These are phyloP conservation scores for Penicillium cinerascens DNA, from an alignment of 495 filamentous ascomycete species.

Conservation along the genomic window DNA sequence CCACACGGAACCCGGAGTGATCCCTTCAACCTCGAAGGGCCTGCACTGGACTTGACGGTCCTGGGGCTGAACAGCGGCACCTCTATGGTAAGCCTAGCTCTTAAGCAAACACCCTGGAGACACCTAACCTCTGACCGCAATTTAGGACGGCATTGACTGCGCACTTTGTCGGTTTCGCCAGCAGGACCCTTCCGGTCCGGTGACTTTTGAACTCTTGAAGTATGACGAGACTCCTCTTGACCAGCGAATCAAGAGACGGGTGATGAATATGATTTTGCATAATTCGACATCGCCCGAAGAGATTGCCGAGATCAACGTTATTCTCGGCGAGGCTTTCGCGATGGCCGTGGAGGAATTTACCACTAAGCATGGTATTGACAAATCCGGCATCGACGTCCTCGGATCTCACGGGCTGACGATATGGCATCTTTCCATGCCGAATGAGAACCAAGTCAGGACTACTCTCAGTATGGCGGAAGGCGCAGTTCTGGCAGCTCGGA, in stretches of 20 bases:
- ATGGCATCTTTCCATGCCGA: background rate
- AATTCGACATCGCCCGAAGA: background rate
- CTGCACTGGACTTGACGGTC: slow-evolving; percentile 38
- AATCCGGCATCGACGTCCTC: background rate
- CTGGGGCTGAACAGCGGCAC: slow-evolving; percentile 50
- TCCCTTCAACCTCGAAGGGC: too few relatives aligned
- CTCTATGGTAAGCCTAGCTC: slow-evolving; percentile 29
- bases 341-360: background rate
- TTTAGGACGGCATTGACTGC: slow-evolving; percentile 48
- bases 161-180: slow-evolving; percentile 50
- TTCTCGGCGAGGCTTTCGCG: background rate
- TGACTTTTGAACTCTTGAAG: slow-evolving; percentile 47
- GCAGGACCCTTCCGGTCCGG: slow-evolving; percentile 41
- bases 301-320: background rate
- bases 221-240: slow-evolving; percentile 45
- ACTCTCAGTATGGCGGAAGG: background rate
- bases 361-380: background rate
- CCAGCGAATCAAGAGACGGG: slow-evolving; percentile 47
- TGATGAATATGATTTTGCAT: background rate
- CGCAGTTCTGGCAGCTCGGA: background rate
- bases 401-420: background rate
- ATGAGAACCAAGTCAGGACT: background rate
- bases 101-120: slow-evolving; percentile 1
- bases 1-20: too few relatives aligned
- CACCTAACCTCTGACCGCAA: background rate